phyloP scores from a whole-genome alignment of 2,329 filamentous ascomycete species.

The Claviceps fusiformis region DNA sequence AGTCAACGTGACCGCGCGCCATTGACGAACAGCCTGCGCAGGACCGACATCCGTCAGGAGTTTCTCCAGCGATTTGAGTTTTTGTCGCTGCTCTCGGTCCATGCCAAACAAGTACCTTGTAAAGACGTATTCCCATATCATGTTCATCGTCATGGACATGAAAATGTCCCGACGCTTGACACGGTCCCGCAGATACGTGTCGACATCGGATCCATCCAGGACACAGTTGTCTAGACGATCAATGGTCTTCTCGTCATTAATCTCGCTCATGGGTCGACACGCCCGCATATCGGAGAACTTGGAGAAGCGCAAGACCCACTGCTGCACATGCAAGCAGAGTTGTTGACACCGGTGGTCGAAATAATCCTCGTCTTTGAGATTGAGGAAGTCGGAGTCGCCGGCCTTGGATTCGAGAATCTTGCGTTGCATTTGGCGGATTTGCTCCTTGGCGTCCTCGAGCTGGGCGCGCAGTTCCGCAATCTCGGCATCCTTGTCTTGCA shows the following conservation, averaged over 20 bases:
- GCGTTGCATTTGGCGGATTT: slow-evolving; percentile 37
- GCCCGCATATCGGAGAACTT: slow-evolving; percentile 91
- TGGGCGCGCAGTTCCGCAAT: slow-evolving; percentile 66
- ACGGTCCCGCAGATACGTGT: slow-evolving; percentile 74
- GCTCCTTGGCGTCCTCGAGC: slow-evolving; percentile 56
- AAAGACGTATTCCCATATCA: slow-evolving; percentile 99
- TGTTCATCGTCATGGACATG: slow-evolving; percentile 97
- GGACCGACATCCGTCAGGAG: slow-evolving; percentile 79
- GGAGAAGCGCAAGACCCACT: slow-evolving; percentile 96
- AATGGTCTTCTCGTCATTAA: slow-evolving; percentile 85
- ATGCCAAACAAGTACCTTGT: slow-evolving; percentile 97
- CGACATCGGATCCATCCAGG: slow-evolving; percentile 86
- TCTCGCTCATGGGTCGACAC: slow-evolving; percentile 69
- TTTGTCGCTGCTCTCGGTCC: slow-evolving; percentile 94
- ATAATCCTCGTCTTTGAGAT: slow-evolving; percentile 78
- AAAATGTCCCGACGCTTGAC: slow-evolving; percentile 85
- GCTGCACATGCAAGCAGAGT: slow-evolving; percentile 88
- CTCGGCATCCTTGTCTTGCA: slow-evolving; percentile 76
- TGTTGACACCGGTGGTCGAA: slow-evolving; percentile 90
- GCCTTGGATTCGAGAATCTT: slow-evolving; percentile 46
- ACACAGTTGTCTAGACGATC: slow-evolving; percentile 90
- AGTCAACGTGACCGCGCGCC: slow-evolving; percentile 90
- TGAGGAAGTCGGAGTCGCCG: slow-evolving; percentile 60
- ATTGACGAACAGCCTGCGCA: slow-evolving; percentile 79
- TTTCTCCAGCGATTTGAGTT: slow-evolving; percentile 92